A percentile compares a stretch with the other conserved stretches of the same genome.
phyloP scores from a whole-genome alignment of 2,329 filamentous ascomycete species.

The Sclerotinia minor region DNA sequence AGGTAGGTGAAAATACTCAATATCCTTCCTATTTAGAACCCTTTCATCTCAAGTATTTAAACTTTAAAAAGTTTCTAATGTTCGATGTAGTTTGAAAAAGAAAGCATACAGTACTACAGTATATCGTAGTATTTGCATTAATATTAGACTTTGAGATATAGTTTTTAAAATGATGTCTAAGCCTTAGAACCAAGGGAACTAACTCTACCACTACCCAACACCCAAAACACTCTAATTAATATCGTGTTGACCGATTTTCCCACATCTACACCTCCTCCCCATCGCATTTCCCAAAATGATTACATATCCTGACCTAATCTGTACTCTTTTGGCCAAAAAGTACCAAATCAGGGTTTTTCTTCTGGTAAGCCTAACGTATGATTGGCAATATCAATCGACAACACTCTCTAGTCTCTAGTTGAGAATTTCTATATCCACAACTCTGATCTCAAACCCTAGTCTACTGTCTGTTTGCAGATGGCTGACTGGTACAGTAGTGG shows the following conservation, averaged over 20 bases:
- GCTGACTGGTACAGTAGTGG: background rate
- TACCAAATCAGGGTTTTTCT: slow-evolving; percentile 10
- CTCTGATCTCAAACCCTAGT: background rate
- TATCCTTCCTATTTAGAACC: background rate
- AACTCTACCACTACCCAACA: background rate
- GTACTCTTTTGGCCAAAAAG: background rate
- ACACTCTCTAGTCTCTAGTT: background rate
- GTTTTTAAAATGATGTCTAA: background rate
- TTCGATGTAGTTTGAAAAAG: background rate
- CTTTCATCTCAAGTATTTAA: background rate
- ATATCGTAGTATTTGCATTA: background rate
- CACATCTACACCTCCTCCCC: background rate
- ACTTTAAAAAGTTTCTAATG: background rate
- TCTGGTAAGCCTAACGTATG: background rate
- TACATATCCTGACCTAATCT: background rate
- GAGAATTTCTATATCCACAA: background rate
- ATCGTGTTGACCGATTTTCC: background rate
- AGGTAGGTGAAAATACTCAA: background rate
- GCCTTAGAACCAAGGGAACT: background rate
- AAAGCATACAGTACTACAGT: background rate
- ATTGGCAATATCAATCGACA: slow-evolving; percentile 14
- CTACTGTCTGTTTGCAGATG: background rate
- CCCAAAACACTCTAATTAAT: background rate
- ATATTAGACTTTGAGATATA: background rate
- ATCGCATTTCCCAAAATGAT: background rate